Evolutionary conservation across 2,329 filamentous ascomycete genomes (phyloP).

Genomic region (Beauveria brongniartii): DNA sequence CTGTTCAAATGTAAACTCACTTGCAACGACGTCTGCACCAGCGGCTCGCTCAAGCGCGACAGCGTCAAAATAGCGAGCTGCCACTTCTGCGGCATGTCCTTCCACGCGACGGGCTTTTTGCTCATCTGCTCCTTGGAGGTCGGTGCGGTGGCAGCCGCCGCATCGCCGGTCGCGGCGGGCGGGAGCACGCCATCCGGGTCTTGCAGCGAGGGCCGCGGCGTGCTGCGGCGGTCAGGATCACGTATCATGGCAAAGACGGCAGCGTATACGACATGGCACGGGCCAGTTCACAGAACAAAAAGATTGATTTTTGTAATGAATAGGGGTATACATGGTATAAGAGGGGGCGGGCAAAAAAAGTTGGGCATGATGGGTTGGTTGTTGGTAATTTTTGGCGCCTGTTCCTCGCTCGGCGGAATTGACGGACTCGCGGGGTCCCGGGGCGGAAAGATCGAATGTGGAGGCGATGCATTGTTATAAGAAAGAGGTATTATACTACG

Average conservation of each 20-base stretch:
- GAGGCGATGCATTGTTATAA: neutral
- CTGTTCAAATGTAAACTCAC: conserved; percentile 18
- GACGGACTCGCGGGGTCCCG: neutral
- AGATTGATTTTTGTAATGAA: no score
- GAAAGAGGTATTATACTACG: no score
- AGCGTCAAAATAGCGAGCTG: conserved; percentile 73
- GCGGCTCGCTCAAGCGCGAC: conserved; percentile 71
- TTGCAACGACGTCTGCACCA: conserved; percentile 68
- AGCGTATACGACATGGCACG: neutral
- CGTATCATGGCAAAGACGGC: neutral
- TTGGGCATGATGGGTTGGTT: neutral
- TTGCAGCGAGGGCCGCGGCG: neutral
- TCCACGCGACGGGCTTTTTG: conserved; percentile 40
- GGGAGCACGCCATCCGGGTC: conserved; percentile 4
- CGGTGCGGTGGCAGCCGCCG: neutral
- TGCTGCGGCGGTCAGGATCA: neutral
- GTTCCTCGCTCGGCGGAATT: neutral
- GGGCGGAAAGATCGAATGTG: neutral
- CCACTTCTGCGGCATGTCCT: conserved; percentile 64
- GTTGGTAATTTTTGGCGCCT: neutral
- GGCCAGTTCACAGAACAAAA: no score
- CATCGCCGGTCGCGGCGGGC: neutral
- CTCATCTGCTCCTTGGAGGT: conserved; percentile 9
- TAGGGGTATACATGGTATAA: neutral
- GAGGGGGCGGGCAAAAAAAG: neutral